A percentile compares a stretch with the other conserved stretches of the same genome.
Evolutionary conservation across 331 rosid genomes (phyloP).

Genomic region (Ulmus americana): DNA sequence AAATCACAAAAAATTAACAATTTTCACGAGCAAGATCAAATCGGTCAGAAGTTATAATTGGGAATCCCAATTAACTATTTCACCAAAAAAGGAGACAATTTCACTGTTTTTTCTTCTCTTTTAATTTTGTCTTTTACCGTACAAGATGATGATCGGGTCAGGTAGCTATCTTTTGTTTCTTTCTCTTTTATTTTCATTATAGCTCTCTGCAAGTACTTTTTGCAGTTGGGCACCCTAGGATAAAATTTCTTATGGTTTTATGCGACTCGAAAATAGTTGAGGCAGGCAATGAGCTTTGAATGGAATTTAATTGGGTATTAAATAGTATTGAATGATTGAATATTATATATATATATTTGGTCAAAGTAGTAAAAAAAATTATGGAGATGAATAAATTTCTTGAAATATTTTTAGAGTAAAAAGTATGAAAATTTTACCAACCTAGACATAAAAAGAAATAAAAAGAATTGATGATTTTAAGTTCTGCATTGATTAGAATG

Average conservation of each 20-base stretch:
- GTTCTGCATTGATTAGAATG: background rate
- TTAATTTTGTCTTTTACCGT: background rate
- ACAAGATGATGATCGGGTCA: background rate
- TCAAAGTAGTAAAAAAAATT: background rate
- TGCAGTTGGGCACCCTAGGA: slow-evolving; percentile 9
- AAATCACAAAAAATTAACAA: background rate
- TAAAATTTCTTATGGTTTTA: background rate
- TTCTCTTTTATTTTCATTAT: background rate
- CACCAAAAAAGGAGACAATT: slow-evolving; percentile 7
- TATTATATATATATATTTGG: background rate
- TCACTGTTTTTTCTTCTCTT: background rate
- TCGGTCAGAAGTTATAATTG: slow-evolving; percentile 1
- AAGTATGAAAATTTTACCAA: background rate
- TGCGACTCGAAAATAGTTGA: background rate
- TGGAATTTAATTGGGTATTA: background rate
- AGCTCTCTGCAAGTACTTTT: background rate
- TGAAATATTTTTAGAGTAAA: background rate
- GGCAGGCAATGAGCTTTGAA: background rate
- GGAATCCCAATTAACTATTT: background rate
- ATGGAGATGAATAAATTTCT: background rate
- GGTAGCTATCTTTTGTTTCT: slow-evolving; percentile 5
- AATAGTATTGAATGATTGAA: background rate
- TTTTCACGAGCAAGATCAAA: background rate
- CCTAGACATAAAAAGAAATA: background rate
- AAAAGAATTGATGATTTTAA: background rate